Evolutionary conservation across 768 basidiomycete genomes (phyloP).

Genomic region (Panus rudis): DNA sequence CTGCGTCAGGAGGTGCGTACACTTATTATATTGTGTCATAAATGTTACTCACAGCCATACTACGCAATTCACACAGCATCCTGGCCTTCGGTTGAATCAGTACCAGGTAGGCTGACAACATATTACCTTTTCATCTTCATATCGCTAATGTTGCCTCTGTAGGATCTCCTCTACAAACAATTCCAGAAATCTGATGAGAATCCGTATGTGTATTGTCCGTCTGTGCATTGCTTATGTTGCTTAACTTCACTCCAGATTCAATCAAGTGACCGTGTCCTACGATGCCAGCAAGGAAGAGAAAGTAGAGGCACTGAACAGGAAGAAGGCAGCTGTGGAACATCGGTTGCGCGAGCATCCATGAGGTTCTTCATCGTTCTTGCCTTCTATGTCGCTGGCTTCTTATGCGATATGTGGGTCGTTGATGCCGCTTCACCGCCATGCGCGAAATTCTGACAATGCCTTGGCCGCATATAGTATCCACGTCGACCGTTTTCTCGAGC

Average conservation of each 20-base stretch:
- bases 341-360: slow-evolving; percentile 42
- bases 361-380: too few species aligned
- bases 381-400: too few species aligned
- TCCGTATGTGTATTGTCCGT: slow-evolving; percentile 49
- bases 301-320: slow-evolving; percentile 64
- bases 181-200: slow-evolving; percentile 97
- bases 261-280: slow-evolving; percentile 71
- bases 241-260: slow-evolving; percentile 50
- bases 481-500: too few species aligned
- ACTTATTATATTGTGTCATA: too few species aligned
- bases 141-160: slow-evolving; percentile 4
- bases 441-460: too few species aligned
- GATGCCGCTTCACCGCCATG: too few species aligned
- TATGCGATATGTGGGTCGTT: too few species aligned
- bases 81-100: slow-evolving; percentile 85
- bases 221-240: neutral
- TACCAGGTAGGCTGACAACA: slow-evolving; percentile 58
- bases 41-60: slow-evolving; percentile 5
- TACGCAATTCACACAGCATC: slow-evolving; percentile 45
- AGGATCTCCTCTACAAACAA: slow-evolving; percentile 87
- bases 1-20: slow-evolving; percentile 59
- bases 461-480: too few species aligned
- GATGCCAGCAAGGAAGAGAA: slow-evolving; percentile 87
- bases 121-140: neutral
- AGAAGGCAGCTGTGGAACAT: slow-evolving; percentile 55